Evolutionary conservation across 2,329 filamentous ascomycete species (phyloP), one percentile per base, ranked within the genome.

Genomic region (Sporothrix inflata): DNA sequence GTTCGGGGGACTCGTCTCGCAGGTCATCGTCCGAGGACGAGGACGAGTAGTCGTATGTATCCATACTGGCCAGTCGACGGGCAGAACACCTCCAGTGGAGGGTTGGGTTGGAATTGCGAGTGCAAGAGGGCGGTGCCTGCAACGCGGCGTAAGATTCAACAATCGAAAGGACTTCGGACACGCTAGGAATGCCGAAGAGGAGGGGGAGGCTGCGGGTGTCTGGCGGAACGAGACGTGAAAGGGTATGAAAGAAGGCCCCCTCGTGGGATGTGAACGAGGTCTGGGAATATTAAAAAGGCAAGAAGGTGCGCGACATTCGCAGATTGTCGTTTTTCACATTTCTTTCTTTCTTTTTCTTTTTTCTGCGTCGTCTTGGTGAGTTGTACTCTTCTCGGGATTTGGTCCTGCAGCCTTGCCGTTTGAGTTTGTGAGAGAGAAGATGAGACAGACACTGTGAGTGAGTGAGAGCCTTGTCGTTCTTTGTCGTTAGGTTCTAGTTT

Each of bases 101-200:
- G 14, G 60, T 16, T 24, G 21, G 14, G 34, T 61, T 24, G 57
- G 5, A 60, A 27, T 38, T 38, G 12, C 12, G 55, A n/a, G 38
- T 14, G 38, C 38, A 4, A 49, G 7, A 19, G 38, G 30, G 30
- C 30, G 30, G 30, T 6, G 30, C 30, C 30, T 34, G 30, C 30
- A 34, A 34, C 3, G 30, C 30, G 30, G 60, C 12, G 60, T 63
- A 63, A 63, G 60, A 63, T 42, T 63, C 21, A n/a, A 19, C n/a
- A 66, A 24, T 49, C 7, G 21, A 30, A 34, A 49, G 42, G 61
- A 27, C 34, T 66, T 49, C 57, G 69, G 69, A 70, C 69, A 49
- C 27, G 27, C 69, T 63, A 16, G 55, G 69, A 70, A 70, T 63
- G 55, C 69, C 69, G 69, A 70, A 38, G 38, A 42, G 69, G 38